Evolutionary conservation across 768 basidiomycete species (phyloP), one percentile per base, ranked within the genome.

Genomic region (Lactarius deliciosus): DNA sequence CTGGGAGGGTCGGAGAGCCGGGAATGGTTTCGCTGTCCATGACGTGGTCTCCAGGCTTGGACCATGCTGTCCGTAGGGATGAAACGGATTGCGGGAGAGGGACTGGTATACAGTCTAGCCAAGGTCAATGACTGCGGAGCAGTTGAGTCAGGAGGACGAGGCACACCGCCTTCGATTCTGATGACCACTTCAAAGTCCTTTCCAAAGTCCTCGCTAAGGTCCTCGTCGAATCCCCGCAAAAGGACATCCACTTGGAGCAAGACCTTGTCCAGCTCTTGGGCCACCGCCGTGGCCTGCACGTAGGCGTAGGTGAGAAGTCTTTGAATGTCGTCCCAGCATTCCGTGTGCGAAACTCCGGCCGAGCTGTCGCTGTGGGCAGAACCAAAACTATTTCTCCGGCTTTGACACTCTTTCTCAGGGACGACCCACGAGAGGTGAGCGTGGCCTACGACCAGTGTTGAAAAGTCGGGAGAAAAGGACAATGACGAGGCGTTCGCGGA

Each of bases 271-370:
- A 81, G 75, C 43, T 84, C 81, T 73, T 89, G 86, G 16, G 91
- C 89, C 50, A 86, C 83, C 71, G 84, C 87, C 16, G 89, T 89
- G n/a, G 92, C 90, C 70, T 90, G 88, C 3, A 92, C 90, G 75
- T 98, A 97, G 45, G 91, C 84, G 72, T 85, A 89, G 0, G 91
- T 91, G 68, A 98, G 81, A 56, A 96, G 82, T 11, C 82, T 77
- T 77, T 96, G 92, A 3, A 95, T 81, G 22, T 81, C 80, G 61
- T 85, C 78, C 86, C 90, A 98, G 36, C 75, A 75, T 20, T 74
- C 76, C 2, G 83, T 81, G 65, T 81, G 83, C 36, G 84, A 74
- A 6, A 77, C 40, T 10, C 64, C 60, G 7, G 40, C 63, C 4
- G 69, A 65, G 41, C 38, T 61, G n/a, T 57, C 56, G 64, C 68